Base-by-base conservation (phyloP, 257 asterid genomes). In the Agastache rugosa region DNA sequence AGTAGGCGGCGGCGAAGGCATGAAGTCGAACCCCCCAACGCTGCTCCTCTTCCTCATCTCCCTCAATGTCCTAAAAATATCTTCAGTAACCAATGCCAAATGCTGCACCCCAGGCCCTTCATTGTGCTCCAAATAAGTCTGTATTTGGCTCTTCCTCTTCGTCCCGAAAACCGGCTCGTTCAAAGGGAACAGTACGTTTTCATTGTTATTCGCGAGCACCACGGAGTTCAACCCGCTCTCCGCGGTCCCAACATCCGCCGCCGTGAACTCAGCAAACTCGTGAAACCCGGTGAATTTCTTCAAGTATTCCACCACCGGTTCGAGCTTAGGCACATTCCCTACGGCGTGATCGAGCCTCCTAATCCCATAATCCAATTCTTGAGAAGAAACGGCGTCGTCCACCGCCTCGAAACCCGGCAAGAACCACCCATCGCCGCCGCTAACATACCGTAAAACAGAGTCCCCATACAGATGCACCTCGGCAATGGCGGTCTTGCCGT, bases 31-130 rank as follows among this genome's bases (percentile, higher is more conserved):
- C 22, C 99, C 99, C 20, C 99, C 97, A 4, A 92, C 66, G 17
- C 80, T 84, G 77, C 90, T 94, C 85, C 97, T 88, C 89, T 86
- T 85, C 85, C 92, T 89, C 99, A 92, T 94, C 74, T 94, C 97
- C 77, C 87, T 84, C 70, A 94, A 39, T 1, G 98, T 94, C 78
- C 87, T 64, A 56, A 94, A 92, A 60, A 94, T 92, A 67, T 94
- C 89, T 71, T 91, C 96, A 54, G 84, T 82, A 44, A 69, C 79
- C 81, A 94, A 70, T 1, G 98, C 98, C 85, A 94, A 79, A 87
- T 94, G 98, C 89, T 94, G 98, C 67, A 94, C 73, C 34, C 98
- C 98, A 0, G 98, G 74, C 39, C 98, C 98, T 54, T 92, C 97
- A 69, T 93, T 93, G 82, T 94, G 97, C 90, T 94, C 98, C 90